Percentiles rank a stretch among this genome's conserved stretches.
These are phyloP conservation scores for Jasminum sambac DNA, from an alignment of 257 asterid genomes.

Conservation along the genomic window DNA sequence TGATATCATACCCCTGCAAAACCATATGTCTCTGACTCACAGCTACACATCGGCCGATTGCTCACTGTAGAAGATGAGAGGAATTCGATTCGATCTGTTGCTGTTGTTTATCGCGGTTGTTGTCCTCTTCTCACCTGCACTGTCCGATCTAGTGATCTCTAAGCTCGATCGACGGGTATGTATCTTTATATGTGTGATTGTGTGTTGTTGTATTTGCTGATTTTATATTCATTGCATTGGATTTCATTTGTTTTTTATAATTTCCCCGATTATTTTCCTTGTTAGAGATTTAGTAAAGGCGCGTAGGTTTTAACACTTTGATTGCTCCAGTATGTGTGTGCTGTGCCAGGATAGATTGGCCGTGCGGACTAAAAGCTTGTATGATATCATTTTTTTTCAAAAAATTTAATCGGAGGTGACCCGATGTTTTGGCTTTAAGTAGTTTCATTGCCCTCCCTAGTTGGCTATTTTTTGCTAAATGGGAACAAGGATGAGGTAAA, in stretches of 20 bases:
- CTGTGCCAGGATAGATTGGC: neutral
- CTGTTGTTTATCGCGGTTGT: slow-evolving; percentile 26
- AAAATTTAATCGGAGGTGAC: neutral
- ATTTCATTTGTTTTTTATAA: neutral
- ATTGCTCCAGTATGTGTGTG: neutral
- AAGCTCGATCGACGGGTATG: slow-evolving; percentile 83
- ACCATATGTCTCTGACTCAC: neutral
- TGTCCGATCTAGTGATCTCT: slow-evolving; percentile 77
- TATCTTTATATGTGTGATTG: neutral
- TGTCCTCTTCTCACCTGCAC: slow-evolving; percentile 38
- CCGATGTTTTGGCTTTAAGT: neutral
- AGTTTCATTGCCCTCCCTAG: neutral
- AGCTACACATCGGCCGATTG: neutral
- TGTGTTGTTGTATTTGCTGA: neutral
- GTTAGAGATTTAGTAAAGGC: neutral
- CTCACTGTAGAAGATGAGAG: slow-evolving; percentile 31
- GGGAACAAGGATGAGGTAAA: neutral
- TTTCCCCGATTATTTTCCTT: neutral
- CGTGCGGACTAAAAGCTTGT: neutral
- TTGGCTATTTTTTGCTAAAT: neutral
- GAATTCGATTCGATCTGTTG: slow-evolving; percentile 35
- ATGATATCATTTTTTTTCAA: neutral
- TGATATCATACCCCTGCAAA: neutral
- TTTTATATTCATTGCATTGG: neutral
- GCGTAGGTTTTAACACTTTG: slow-evolving; percentile 33